Conservation (phyloP, 2,329 filamentous ascomycete genomes). For the Claviceps africana region DNA sequence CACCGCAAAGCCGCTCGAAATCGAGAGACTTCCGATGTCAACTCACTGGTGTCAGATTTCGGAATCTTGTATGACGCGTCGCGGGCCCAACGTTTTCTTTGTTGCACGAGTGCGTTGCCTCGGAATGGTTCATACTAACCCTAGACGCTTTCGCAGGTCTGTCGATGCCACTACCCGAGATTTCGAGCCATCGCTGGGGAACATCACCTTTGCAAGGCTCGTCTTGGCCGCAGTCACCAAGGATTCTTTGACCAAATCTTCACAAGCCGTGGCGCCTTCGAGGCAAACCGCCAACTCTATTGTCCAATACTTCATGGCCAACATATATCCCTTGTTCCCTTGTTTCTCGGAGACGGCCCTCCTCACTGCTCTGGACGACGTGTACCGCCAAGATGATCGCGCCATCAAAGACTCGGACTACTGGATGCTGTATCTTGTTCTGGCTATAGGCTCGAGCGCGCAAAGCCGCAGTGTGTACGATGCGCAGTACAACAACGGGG, state of each 20-base stretch:
- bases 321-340: slow-evolving; percentile 67
- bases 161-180: slow-evolving; percentile 91
- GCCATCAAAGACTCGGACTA: slow-evolving; percentile 56
- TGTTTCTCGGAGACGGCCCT: slow-evolving; percentile 70
- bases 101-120: background rate
- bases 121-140: background rate
- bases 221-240: slow-evolving; percentile 72
- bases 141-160: slow-evolving; percentile 38
- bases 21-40: slow-evolving; percentile 72
- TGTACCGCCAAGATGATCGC: slow-evolving; percentile 58
- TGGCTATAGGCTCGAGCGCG: slow-evolving; percentile 66
- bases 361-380: slow-evolving; percentile 62
- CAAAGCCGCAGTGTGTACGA: slow-evolving; percentile 58
- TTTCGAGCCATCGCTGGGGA: slow-evolving; percentile 75
- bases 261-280: slow-evolving; percentile 51
- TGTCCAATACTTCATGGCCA: slow-evolving; percentile 73
- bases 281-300: slow-evolving; percentile 54
- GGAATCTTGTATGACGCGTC: slow-evolving; percentile 56
- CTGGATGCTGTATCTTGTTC: slow-evolving; percentile 79
- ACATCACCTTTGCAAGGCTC: slow-evolving; percentile 84
- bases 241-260: slow-evolving; percentile 51
- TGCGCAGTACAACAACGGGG: slow-evolving; percentile 42
- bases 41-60: slow-evolving; percentile 86
- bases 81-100: background rate
- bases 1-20: slow-evolving; percentile 49